Percentiles rank a stretch among this genome's conserved stretches.
Evolutionary conservation across 805 yeast species (phyloP).

Genomic region (Kuraishia cidri): DNA sequence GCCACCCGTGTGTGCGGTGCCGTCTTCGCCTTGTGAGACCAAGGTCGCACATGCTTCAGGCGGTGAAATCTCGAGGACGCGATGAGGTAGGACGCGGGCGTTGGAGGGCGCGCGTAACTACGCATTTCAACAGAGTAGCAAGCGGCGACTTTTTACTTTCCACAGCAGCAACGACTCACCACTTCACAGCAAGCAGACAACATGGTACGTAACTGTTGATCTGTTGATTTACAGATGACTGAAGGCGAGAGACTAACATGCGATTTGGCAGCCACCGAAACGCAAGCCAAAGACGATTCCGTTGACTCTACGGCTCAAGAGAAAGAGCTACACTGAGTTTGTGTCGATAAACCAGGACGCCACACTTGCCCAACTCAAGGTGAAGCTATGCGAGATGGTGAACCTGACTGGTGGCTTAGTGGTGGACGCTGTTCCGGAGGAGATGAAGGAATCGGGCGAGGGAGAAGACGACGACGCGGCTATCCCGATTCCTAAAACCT

Average conservation of each 20-base stretch:
- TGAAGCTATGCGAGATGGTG: constrained; percentile 25
- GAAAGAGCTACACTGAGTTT: constrained; percentile 24
- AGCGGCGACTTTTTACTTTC: too few species aligned
- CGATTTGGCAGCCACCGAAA: constrained; percentile 10
- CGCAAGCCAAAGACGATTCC: constrained; percentile 7
- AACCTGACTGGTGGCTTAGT: constrained; percentile 39
- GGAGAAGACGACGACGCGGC: constrained; percentile 21
- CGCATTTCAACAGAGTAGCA: too few species aligned
- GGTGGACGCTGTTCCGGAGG: constrained; percentile 15
- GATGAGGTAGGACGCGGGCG: too few species aligned
- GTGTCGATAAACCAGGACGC: constrained; percentile 14
- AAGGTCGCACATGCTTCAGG: too few species aligned
- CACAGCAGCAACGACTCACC: too few species aligned
- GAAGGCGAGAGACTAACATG: too few species aligned
- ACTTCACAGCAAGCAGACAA: too few species aligned
- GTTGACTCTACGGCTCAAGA: constrained; percentile 19
- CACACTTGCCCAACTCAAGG: constrained; percentile 16
- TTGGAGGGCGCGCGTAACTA: too few species aligned
- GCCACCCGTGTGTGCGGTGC: neutral
- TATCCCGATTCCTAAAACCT: constrained; percentile 31
- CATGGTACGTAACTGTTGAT: too few species aligned
- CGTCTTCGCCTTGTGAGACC: too few species aligned
- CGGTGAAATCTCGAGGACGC: too few species aligned
- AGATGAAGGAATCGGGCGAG: constrained; percentile 16
- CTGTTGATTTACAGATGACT: too few species aligned